Base-by-base conservation (phyloP, 805 yeast genomes). In the Saccharomycopsis guyanensis region DNA sequence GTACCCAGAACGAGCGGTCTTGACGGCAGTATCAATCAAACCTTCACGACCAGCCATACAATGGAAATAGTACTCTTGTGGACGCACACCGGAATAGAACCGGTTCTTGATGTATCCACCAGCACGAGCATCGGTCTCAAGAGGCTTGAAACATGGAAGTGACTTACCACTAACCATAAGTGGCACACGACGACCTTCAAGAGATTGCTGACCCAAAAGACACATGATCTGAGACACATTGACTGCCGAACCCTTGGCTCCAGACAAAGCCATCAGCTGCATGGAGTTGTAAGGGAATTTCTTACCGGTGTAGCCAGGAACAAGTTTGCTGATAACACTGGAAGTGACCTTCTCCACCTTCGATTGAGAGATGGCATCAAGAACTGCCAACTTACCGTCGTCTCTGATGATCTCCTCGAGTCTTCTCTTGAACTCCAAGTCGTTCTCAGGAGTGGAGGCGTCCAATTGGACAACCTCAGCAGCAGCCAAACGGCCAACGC, bases 11-110 rank as follows among this genome's bases (percentile, higher is more conserved):
- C 96, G 82, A 18, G 97, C 86, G 7, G 99, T 93, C 69, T 93
- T 93, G 54, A 93, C 99, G 42, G 99, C 98, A 50, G 99, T 93
- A 75, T 93, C 99, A 70, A 93, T 93, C 61, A 93, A 78, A 71
- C 99, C 99, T 73, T 93, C 99, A 73, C 99, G 84, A 69, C 99
- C 99, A 46, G 99, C 98, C 98, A 93, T 93, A 73, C 97, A 93
- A 70, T 93, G 99, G 93, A 94, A 93, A 64, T 89, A 93, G 68
- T 94, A 93, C 66, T 93, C 99, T 68, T 93, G 99, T 3, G 98
- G 98, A 64, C 86, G 80, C 56, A 93, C 85, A 66, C 98, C 98
- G 35, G 97, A 87, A 65, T 87, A 94, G 80, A 93, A 93, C 57
- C 99, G 84, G 52, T 94, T 91, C 64, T 91, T 86, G 62, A 93